These are phyloP conservation scores for Colletotrichum incanum DNA, from an alignment of 2,329 filamentous ascomycete genomes.

Conservation along the genomic window DNA sequence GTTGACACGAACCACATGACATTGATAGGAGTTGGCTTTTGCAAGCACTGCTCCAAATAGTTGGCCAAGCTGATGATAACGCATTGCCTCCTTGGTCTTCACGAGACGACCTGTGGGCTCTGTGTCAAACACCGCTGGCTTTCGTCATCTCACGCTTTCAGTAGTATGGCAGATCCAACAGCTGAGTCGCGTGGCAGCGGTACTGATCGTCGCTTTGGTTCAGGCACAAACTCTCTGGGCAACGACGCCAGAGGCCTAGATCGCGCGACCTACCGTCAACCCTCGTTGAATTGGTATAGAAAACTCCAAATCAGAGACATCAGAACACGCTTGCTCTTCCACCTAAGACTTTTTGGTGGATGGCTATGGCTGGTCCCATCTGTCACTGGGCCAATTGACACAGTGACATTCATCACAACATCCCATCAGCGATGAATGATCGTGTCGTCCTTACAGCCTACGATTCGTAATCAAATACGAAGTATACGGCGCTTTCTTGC, in stretches of 20 bases:
- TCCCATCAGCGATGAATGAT: slow-evolving; percentile 23
- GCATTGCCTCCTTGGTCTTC: background rate
- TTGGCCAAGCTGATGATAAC: background rate
- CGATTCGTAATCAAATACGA: slow-evolving; percentile 24
- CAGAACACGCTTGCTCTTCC: slow-evolving; percentile 9
- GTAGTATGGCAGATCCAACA: slow-evolving; percentile 5
- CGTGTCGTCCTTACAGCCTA: slow-evolving; percentile 15
- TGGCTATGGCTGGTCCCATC: slow-evolving; percentile 8
- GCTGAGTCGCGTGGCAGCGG: slow-evolving; percentile 30
- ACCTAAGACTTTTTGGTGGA: slow-evolving; percentile 4
- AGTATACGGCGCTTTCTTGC: slow-evolving; percentile 4
- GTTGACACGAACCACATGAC: background rate
- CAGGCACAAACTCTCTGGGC: slow-evolving; percentile 17
- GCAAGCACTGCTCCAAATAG: background rate
- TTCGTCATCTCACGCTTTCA: background rate
- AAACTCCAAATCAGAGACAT: slow-evolving; percentile 15
- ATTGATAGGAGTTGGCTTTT: background rate
- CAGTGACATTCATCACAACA: slow-evolving; percentile 15
- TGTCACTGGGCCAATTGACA: slow-evolving; percentile 18
- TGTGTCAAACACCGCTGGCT: background rate
- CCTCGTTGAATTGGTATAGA: slow-evolving; percentile 14
- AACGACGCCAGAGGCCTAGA: slow-evolving; percentile 12
- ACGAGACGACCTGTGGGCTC: background rate
- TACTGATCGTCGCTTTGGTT: slow-evolving; percentile 6
- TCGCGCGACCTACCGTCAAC: slow-evolving; percentile 5